Base-by-base conservation (phyloP, 352 stramenopile genomes). In the Phytophthora syringae region DNA sequence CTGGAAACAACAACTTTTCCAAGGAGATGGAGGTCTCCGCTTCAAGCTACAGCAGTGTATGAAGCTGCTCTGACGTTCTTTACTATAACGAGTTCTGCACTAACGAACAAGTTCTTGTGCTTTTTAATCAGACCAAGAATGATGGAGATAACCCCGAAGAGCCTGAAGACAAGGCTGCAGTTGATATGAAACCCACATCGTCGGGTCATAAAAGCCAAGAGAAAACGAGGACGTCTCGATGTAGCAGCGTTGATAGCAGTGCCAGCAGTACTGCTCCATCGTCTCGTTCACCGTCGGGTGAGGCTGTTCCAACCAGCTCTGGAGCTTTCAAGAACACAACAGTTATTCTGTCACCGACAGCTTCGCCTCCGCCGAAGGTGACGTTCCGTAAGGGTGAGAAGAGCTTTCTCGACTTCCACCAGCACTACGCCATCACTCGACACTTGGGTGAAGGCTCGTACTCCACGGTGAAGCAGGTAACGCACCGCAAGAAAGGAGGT, bases 381-480 rank as follows among this genome's bases (percentile, higher is more conserved):
- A 80, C 76, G 36, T 85, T 87, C 52, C 82, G 80, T n/a, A 87
- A 88, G 55, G 85, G 80, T 21, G 82, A 93, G 42, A 92, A 92
- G 71, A 90, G 80, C 48, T 92, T 90, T 40, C 51, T 94, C n/a
- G 82, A 89, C 37, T 95, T 95, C 51, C 82, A 94, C 49, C 82
- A 93, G 45, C 80, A 89, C 61, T 95, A 94, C 52, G 72, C 82
- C 28, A 91, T 95, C 65, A 87, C 81, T 20, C 70, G 82, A 28
- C 83, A 95, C 62, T 58, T 95, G 13, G 87, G 87, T n/a, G 84
- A 94, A 70, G 87, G 87, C 28, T 95, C 87, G 59, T 95, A 95
- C 74, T 95, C 87, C 65, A 92, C 84, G 0, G 87, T 95, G 16
- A 95, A 95, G 76, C 83, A 93, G 63, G 87, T 95, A 40, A 95